These are phyloP conservation scores for Yamadazyma ubonensis DNA, from an alignment of 805 yeast genomes.

Conservation along the genomic window DNA sequence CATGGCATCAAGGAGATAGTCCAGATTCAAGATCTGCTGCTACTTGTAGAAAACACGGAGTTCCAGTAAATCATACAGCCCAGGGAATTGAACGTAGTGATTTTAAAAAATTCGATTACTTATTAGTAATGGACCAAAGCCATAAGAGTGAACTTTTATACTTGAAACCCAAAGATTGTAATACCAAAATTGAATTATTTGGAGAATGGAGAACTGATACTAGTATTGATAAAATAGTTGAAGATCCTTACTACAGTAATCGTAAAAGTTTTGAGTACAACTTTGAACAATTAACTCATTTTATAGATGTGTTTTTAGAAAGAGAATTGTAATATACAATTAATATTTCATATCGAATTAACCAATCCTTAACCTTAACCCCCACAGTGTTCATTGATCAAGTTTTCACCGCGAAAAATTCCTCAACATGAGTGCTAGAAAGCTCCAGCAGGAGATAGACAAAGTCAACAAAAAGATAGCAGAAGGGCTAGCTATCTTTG, in stretches of 20 bases:
- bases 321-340: constrained; percentile 31
- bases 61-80: constrained; percentile 72
- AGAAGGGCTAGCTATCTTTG: constrained; percentile 87
- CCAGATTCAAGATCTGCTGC: constrained; percentile 76
- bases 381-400: too few species aligned
- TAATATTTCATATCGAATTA: too few species aligned
- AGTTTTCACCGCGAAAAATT: constrained; percentile 16
- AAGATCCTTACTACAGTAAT: constrained; percentile 94
- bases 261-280: constrained; percentile 76
- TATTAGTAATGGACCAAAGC: constrained; percentile 70
- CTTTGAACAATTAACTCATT: constrained; percentile 71
- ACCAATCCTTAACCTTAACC: too few species aligned
- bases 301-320: constrained; percentile 67
- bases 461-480: constrained; percentile 85
- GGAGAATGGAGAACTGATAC: constrained; percentile 74
- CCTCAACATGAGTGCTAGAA: constrained; percentile 39
- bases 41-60: constrained; percentile 68
- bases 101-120: constrained; percentile 60
- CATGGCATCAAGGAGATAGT: constrained; percentile 76
- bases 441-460: constrained; percentile 75
- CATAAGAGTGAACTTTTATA: constrained; percentile 51
- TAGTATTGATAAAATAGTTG: constrained; percentile 56
- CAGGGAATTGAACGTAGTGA: constrained; percentile 60
- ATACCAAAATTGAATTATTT: constrained; percentile 58
- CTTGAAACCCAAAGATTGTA: constrained; percentile 51